Evolutionary conservation across 2,329 filamentous ascomycete genomes (phyloP).

Genomic region (Dryadomyces quercus-mongolicae): DNA sequence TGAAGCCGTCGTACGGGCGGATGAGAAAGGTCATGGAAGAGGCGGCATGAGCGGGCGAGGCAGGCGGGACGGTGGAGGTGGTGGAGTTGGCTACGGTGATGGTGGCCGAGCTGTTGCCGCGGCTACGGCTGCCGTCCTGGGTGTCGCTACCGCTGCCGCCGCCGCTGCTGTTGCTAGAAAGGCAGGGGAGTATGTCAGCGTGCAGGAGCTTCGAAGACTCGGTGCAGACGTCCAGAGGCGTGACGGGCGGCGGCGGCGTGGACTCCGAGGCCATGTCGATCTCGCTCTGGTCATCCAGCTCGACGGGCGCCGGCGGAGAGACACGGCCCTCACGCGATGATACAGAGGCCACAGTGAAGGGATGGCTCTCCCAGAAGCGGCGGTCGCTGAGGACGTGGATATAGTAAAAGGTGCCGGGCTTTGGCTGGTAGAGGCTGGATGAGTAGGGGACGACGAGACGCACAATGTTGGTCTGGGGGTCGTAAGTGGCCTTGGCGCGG

Average conservation of each 20-base stretch:
- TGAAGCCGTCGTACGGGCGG: slow-evolving; percentile 12
- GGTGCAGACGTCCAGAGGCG: neutral
- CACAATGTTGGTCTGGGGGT: slow-evolving; percentile 27
- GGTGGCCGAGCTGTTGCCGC: neutral
- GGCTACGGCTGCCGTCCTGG: neutral
- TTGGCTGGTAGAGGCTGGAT: slow-evolving; percentile 15
- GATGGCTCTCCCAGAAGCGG: slow-evolving; percentile 36
- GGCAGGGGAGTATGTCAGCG: neutral
- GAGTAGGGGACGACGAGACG: slow-evolving; percentile 25
- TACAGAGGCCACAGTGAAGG: slow-evolving; percentile 30
- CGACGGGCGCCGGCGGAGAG: neutral
- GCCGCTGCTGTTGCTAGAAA: neutral
- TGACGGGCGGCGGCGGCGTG: neutral
- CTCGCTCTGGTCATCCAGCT: neutral
- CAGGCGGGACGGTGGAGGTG: neutral
- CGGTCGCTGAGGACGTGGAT: slow-evolving; percentile 26
- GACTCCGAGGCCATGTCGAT: neutral
- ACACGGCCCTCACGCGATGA: neutral
- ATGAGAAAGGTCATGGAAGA: slow-evolving; percentile 10
- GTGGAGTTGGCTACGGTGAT: neutral
- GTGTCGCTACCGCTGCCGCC: neutral
- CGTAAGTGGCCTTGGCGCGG: slow-evolving; percentile 22
- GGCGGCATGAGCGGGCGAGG: neutral
- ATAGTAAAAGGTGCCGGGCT: slow-evolving; percentile 32
- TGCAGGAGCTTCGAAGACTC: neutral